Evolutionary conservation across 345 rosid species (phyloP).

Genomic region (Sonneratia caseolaris): DNA sequence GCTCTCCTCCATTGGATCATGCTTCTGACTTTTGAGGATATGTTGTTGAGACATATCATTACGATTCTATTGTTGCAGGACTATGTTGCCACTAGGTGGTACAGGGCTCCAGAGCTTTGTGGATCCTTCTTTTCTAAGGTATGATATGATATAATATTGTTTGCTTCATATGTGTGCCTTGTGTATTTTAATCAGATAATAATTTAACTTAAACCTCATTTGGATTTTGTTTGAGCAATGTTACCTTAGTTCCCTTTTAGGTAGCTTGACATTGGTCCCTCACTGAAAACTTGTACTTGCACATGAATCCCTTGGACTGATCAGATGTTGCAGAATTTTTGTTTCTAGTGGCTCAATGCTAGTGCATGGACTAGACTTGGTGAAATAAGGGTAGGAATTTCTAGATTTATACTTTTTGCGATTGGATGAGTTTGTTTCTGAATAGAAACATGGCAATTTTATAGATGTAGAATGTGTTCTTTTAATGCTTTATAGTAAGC

Average conservation of each 20-base stretch:
- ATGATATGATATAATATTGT: not conserved
- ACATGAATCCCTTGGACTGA: too few species aligned
- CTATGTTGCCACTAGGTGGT: slow-evolving; percentile 98
- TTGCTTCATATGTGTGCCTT: slow-evolving; percentile 2
- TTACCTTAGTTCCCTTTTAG: not conserved
- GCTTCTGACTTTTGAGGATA: not conserved
- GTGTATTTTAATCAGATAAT: not conserved
- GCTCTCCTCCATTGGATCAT: not conserved
- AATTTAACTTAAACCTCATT: not conserved
- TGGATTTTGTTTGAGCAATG: not conserved
- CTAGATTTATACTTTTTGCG: not conserved
- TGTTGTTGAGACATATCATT: slow-evolving; percentile 1
- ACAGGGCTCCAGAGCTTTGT: slow-evolving; percentile 96
- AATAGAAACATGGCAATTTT: slow-evolving; percentile 4
- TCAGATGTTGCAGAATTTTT: not conserved
- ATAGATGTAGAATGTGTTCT: slow-evolving; percentile 26
- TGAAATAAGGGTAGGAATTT: not conserved
- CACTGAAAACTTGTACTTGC: not conserved
- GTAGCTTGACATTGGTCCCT: not conserved
- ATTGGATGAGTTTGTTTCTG: not conserved
- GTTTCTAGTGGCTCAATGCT: not conserved
- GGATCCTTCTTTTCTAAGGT: slow-evolving; percentile 98
- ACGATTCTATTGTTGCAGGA: slow-evolving; percentile 33
- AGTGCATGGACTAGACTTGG: not conserved
- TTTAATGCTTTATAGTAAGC: slow-evolving; percentile 40